Conservation (phyloP, 345 rosid genomes). For the rapeseed (Brassica napus) region DNA sequence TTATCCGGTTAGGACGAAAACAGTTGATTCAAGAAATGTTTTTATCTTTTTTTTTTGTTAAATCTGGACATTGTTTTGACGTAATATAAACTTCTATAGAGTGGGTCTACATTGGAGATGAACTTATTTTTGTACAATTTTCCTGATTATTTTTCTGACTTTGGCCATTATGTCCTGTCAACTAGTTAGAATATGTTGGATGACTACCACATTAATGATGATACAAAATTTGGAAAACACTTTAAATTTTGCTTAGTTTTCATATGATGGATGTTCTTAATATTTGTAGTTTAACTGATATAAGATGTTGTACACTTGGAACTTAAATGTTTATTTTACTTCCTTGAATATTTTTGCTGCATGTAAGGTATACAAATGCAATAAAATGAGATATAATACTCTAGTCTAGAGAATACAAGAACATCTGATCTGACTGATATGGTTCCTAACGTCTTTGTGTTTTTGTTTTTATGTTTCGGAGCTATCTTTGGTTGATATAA, state of each 20-base stretch:
- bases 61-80: background rate
- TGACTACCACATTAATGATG: no score
- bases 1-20: slow-evolving; percentile 30
- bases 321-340: background rate
- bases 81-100: background rate
- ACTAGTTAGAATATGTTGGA: no score
- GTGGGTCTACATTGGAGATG: background rate
- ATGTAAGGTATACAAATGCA: background rate
- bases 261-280: background rate
- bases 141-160: no score
- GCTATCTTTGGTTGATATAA: slow-evolving; percentile 18
- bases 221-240: background rate
- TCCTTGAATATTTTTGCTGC: background rate
- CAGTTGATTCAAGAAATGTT: background rate
- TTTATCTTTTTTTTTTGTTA: background rate
- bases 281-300: background rate
- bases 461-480: slow-evolving; percentile 4
- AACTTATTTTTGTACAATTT: no score
- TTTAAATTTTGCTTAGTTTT: background rate
- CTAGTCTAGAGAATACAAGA: slow-evolving; percentile 34
- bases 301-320: background rate
- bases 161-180: background rate
- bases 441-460: slow-evolving; percentile 15
- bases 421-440: slow-evolving; percentile 13
- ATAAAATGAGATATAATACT: slow-evolving; percentile 23